phyloP scores from a whole-genome alignment of 148 eudicot genomes.

The Linanthus parryae region DNA sequence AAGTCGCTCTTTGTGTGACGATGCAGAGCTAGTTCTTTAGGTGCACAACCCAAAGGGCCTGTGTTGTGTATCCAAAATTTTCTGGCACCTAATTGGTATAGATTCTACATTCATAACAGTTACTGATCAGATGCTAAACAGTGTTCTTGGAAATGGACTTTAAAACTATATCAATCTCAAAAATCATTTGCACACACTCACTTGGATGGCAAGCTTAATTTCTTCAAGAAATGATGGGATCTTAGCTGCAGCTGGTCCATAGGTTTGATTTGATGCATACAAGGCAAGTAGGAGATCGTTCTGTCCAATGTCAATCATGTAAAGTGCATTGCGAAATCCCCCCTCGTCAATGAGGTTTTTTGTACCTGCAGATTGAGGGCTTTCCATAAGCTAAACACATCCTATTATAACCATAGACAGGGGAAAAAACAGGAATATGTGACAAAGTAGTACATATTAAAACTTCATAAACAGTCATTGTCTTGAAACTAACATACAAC shows the following conservation, averaged over 20 bases:
- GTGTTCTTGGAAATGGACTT: too few relatives aligned
- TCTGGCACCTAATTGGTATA: conserved; percentile 32
- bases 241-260: conserved; percentile 20
- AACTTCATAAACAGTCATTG: too few relatives aligned
- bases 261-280: conserved; percentile 37
- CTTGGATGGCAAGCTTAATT: conserved; percentile 29
- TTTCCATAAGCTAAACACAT: too few relatives aligned
- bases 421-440: not conserved
- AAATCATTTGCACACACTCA: not conserved
- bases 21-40: conserved; percentile 34
- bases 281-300: conserved; percentile 34
- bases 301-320: conserved; percentile 38
- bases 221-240: conserved; percentile 37
- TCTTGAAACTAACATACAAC: too few relatives aligned
- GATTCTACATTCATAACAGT: conserved; percentile 13
- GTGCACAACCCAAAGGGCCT: conserved; percentile 38
- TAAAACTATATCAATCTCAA: not conserved
- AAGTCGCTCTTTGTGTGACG: conserved; percentile 27
- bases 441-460: too few relatives aligned
- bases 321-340: conserved; percentile 25
- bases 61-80: conserved; percentile 39
- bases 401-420: too few relatives aligned
- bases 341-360: conserved; percentile 28
- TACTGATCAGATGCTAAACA: too few relatives aligned
- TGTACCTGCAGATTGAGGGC: conserved; percentile 5